Evolutionary conservation across 805 yeast species (phyloP).

Genomic region (Candida incommunis): DNA sequence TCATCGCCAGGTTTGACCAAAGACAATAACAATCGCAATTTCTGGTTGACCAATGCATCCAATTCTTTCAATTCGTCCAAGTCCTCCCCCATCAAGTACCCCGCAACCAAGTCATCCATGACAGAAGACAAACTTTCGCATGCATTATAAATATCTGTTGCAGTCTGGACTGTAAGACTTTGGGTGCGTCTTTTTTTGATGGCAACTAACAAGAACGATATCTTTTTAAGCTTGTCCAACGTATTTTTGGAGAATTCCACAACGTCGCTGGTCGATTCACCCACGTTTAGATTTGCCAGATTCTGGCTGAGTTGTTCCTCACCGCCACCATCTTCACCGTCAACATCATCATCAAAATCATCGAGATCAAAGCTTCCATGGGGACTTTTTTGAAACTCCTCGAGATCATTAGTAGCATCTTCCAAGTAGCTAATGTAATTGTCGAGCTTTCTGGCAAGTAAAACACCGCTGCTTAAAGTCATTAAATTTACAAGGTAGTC

Average conservation of each 20-base stretch:
- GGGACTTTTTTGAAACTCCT: not conserved
- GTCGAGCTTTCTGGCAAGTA: conserved; percentile 1
- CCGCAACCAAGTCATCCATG: not conserved
- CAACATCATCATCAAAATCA: not conserved
- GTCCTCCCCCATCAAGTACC: not conserved
- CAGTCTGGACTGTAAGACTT: not conserved
- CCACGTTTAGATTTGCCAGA: not conserved
- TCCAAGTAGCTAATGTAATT: conserved; percentile 2
- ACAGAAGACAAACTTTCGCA: not conserved
- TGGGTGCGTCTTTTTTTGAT: not conserved
- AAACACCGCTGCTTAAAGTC: conserved; percentile 7
- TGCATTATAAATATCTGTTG: conserved; percentile 1
- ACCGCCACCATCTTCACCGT: not conserved
- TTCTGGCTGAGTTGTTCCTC: not conserved
- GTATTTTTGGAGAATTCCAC: not conserved
- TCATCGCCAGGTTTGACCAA: conserved; percentile 1
- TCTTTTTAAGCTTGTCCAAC: not conserved
- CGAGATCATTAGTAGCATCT: conserved; percentile 6
- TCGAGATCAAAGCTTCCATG: not conserved
- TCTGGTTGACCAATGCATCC: not conserved
- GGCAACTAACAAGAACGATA: not conserved
- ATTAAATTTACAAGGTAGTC: conserved; percentile 24
- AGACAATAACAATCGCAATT: not conserved
- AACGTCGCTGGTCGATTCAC: not conserved
- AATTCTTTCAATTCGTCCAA: not conserved